Evolutionary conservation across 331 rosid species (phyloP), one percentile per base, ranked within the genome.

Genomic region (Acacia pycnantha): DNA sequence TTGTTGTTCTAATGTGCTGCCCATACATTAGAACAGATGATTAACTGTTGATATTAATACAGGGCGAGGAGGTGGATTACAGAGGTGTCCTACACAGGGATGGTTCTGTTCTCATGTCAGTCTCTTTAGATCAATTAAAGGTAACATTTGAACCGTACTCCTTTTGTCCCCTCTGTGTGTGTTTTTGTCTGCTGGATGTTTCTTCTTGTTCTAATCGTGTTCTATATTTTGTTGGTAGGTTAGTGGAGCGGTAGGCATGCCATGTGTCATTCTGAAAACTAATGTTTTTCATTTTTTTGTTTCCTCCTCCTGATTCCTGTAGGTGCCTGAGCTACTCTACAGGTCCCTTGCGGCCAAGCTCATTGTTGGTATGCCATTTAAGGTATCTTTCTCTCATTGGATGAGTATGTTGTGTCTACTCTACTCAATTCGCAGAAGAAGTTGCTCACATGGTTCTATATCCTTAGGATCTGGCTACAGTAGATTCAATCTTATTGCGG

Each of bases 31-130:
- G 21, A 69, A 33, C 51, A 35, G 51, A 83, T 77, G 9, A 13
- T 46, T 71, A 44, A 79, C 44, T 58, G 7, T 81, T 84, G 65
- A 6, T 81, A 75, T 75, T 74, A 12, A 67, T 72, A 40, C 91
- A 96, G 99, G 98, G 97, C 24, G 99, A 96, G 74, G 98, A 96
- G 82, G 97, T 94, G 64, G 99, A 96, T 88, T 96, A 85, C 85
- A 94, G 99, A 94, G 98, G 98, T 29, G 91, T 71, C 37, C 89
- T 96, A 69, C 99, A 96, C 82, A 94, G 99, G 68, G 99, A 96
- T 29, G 99, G 99, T 58, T 96, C 99, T 68, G 99, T 96, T 86
- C 97, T 96, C 83, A 90, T 94, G 97, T 84, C 99, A 68, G 94
- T 94, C 75, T 84, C 98, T 74, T 87, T 91, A 84, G 93, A 92